A percentile compares a stretch with the other conserved stretches of the same genome.
phyloP scores from a whole-genome alignment of 164 flowering plant species.

The Vitis riparia region DNA sequence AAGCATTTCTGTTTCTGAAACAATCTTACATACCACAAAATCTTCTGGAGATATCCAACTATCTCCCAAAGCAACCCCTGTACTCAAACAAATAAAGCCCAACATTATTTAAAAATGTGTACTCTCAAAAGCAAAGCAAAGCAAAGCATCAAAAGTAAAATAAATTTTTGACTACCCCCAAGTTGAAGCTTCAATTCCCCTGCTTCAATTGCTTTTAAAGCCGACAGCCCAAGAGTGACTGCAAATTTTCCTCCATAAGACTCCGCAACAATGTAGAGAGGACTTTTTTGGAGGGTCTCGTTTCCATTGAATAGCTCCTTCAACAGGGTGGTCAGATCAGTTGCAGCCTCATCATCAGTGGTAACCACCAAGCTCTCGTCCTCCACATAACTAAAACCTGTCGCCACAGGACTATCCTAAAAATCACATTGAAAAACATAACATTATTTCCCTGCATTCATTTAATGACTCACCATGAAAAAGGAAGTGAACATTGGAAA shows the following conservation, averaged over 20 bases:
- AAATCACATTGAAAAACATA: not conserved
- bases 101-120: not conserved
- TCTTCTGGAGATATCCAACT: constrained; percentile 25
- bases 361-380: constrained; percentile 11
- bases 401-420: constrained; percentile 19
- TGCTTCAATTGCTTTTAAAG: constrained; percentile 12
- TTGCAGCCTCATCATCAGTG: constrained; percentile 21
- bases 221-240: constrained; percentile 16
- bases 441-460: not conserved
- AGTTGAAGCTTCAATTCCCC: constrained; percentile 22
- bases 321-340: constrained; percentile 22
- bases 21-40: constrained; percentile 14
- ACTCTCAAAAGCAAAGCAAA: not conserved
- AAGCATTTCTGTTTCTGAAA: no score
- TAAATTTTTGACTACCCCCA: constrained; percentile 10
- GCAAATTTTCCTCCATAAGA: constrained; percentile 24
- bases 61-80: constrained; percentile 25
- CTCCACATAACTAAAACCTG: constrained; percentile 22
- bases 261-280: constrained; percentile 19
- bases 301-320: constrained; percentile 20
- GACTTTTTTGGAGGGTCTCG: constrained; percentile 14
- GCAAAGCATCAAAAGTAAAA: not conserved
- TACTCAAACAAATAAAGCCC: not conserved
- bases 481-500: not conserved
- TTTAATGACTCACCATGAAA: not conserved